Evolutionary conservation across 257 asterid species (phyloP).

Genomic region (Apocynum venetum): DNA sequence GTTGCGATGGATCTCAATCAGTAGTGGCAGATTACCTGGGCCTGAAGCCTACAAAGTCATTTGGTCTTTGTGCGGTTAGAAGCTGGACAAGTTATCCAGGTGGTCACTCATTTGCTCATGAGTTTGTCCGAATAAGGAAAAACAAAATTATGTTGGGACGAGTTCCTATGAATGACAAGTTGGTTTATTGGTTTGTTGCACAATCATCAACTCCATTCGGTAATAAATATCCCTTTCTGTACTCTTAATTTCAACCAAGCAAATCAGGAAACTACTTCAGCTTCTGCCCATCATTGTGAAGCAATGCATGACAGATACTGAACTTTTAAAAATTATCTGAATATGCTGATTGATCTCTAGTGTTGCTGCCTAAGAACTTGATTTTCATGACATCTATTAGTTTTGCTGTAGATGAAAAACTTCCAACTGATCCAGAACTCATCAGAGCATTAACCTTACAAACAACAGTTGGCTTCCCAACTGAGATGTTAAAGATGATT

Average conservation of each 20-base stretch:
- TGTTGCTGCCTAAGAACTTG: neutral
- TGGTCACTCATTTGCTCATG: constrained; percentile 23
- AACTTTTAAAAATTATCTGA: neutral
- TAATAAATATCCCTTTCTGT: neutral
- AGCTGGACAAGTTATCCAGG: constrained; percentile 34
- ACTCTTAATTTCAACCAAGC: neutral
- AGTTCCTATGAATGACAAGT: constrained; percentile 25
- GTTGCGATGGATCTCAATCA: constrained; percentile 42
- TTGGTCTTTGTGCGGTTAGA: constrained; percentile 19
- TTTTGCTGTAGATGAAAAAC: constrained; percentile 18
- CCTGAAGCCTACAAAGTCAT: constrained; percentile 20
- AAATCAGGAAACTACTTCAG: neutral
- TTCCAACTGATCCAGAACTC: constrained; percentile 26
- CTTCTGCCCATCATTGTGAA: neutral
- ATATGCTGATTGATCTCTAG: neutral
- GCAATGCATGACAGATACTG: neutral
- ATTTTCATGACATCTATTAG: neutral
- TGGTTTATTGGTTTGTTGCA: constrained; percentile 33
- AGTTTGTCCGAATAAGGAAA: constrained; percentile 25
- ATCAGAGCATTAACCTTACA: constrained; percentile 23
- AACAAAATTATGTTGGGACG: constrained; percentile 23
- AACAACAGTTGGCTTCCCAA: constrained; percentile 21
- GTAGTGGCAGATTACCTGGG: constrained; percentile 32
- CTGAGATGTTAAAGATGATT: constrained; percentile 26
- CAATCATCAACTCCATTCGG: constrained; percentile 20